phyloP scores from a whole-genome alignment of 2,329 filamentous ascomycete genomes.

The Fusarium sp. region DNA sequence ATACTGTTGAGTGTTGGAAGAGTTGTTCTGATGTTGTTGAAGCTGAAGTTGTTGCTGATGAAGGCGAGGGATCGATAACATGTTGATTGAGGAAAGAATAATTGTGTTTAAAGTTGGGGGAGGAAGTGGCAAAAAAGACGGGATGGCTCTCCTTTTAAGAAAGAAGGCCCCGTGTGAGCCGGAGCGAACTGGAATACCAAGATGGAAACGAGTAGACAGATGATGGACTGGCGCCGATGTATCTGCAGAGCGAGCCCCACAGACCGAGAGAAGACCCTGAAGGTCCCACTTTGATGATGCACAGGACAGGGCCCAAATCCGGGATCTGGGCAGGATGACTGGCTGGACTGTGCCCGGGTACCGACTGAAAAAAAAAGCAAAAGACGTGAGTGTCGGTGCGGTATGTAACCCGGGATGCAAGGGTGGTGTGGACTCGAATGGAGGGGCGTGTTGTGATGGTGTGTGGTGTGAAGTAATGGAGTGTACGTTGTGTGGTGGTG shows the following conservation, averaged over 20 bases:
- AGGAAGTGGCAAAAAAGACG: conserved; percentile 39
- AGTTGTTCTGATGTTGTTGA: conserved; percentile 44
- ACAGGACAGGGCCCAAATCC: conserved; percentile 21
- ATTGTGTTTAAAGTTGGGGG: conserved; percentile 37
- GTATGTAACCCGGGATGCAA: conserved; percentile 25
- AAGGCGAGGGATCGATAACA: conserved; percentile 45
- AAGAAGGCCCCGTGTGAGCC: conserved; percentile 24
- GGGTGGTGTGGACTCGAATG: conserved; percentile 22
- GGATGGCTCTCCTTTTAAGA: conserved; percentile 41
- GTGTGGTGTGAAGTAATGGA: conserved; percentile 17
- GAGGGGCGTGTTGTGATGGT: conserved; percentile 16
- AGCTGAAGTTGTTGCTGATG: conserved; percentile 41
- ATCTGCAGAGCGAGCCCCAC: conserved; percentile 7
- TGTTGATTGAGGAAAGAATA: conserved; percentile 36
- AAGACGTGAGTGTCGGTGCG: conserved; percentile 21
- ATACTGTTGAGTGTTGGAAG: conserved; percentile 31
- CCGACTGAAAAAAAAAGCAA: conserved; percentile 22
- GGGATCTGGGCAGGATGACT: conserved; percentile 17
- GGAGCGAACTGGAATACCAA: conserved; percentile 15
- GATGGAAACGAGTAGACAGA: conserved; percentile 35
- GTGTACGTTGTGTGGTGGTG: conserved; percentile 9
- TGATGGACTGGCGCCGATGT: conserved; percentile 26
- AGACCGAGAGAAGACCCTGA: conserved; percentile 23
- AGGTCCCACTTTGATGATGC: conserved; percentile 32
- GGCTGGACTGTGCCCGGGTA: conserved; percentile 12